Evolutionary conservation across 2,329 filamentous ascomycete genomes (phyloP).

Genomic region (Cercospora sojina): DNA sequence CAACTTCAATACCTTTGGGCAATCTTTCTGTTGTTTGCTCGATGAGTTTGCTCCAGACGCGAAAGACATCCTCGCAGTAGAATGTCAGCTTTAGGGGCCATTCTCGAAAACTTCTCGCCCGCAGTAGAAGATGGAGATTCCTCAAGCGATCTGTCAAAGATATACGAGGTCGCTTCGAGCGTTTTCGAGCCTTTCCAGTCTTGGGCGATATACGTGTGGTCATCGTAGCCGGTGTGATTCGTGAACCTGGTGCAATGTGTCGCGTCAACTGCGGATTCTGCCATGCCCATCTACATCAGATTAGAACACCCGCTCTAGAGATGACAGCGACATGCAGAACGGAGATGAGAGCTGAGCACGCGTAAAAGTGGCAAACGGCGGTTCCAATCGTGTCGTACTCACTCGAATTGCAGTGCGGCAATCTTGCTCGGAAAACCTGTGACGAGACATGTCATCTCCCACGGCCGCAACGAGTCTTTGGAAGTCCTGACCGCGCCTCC

Average conservation of each 20-base stretch:
- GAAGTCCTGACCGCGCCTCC: constrained; percentile 81
- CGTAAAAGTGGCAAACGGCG: neutral
- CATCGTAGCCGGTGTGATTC: constrained; percentile 53
- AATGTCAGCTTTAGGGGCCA: constrained; percentile 85
- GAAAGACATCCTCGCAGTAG: constrained; percentile 68
- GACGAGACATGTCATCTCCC: constrained; percentile 86
- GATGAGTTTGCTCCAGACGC: constrained; percentile 64
- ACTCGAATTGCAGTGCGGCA: constrained; percentile 93
- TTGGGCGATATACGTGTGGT: constrained; percentile 39
- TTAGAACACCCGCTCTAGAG: neutral
- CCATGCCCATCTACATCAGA: constrained; percentile 73
- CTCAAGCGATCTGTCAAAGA: constrained; percentile 69
- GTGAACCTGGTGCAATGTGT: constrained; percentile 67
- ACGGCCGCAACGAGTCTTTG: constrained; percentile 67
- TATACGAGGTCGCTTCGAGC: constrained; percentile 57
- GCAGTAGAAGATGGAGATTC: constrained; percentile 77
- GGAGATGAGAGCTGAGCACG: neutral
- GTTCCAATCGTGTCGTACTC: constrained; percentile 39
- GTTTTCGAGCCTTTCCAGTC: constrained; percentile 46
- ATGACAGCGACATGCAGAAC: neutral
- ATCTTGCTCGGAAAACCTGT: constrained; percentile 85
- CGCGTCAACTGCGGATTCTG: constrained; percentile 78
- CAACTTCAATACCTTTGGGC: constrained; percentile 51
- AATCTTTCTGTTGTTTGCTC: constrained; percentile 51
- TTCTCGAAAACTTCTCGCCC: constrained; percentile 72